Conservation (phyloP, 257 asterid genomes). For the Paraleonurus japonicus region DNA sequence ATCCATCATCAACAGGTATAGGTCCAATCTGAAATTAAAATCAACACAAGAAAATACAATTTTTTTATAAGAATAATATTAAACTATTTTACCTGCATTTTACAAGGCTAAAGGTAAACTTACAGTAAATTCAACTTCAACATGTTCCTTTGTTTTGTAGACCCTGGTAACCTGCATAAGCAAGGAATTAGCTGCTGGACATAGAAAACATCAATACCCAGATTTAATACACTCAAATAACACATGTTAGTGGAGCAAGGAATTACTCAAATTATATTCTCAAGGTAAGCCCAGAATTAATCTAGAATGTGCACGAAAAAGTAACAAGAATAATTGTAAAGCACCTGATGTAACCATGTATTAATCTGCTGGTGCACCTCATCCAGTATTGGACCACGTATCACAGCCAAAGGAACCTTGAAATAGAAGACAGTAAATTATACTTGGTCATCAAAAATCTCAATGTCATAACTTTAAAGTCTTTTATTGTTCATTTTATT, state of each 20-base stretch:
- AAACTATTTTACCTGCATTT: conserved; percentile 13
- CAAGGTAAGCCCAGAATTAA: background rate
- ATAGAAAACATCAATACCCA: conserved; percentile 8
- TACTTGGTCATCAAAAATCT: conserved; percentile 10
- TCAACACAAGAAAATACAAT: conserved; percentile 18
- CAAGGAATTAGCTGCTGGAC: conserved; percentile 30
- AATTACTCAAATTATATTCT: conserved; percentile 1
- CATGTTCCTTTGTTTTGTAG: conserved; percentile 60
- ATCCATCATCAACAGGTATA: conserved; percentile 61
- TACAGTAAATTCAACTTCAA: conserved; percentile 62
- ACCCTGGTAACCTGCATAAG: conserved; percentile 58
- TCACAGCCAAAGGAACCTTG: conserved; percentile 54
- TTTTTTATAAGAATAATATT: conserved; percentile 3
- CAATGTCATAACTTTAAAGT: conserved; percentile 15
- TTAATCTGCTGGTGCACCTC: conserved; percentile 75
- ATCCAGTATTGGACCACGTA: conserved; percentile 70
- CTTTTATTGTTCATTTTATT: background rate
- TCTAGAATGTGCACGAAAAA: conserved; percentile 13
- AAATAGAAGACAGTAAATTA: conserved; percentile 24
- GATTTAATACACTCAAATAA: conserved; percentile 9
- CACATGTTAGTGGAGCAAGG: background rate
- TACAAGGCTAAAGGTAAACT: conserved; percentile 28
- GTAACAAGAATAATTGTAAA: conserved; percentile 2
- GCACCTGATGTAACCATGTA: conserved; percentile 79
- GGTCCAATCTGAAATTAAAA: conserved; percentile 54